Percentiles rank a stretch among this genome's conserved stretches.
phyloP scores from a whole-genome alignment of 1,139 yeast species.

The Sugiyamaella xylanicola region DNA sequence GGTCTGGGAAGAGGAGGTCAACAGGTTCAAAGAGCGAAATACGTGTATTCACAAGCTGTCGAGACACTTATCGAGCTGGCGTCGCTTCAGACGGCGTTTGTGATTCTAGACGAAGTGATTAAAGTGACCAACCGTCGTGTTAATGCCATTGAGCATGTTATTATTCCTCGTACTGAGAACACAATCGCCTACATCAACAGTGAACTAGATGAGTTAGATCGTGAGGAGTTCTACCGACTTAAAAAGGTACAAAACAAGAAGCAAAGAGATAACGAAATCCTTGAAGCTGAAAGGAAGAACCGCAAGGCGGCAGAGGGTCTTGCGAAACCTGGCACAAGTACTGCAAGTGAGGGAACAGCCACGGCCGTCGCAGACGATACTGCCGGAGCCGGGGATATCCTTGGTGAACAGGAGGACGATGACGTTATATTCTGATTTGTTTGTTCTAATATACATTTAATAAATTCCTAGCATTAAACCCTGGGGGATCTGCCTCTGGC shows the following conservation, averaged over 20 bases:
- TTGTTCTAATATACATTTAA: background rate
- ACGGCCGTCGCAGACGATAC: slow-evolving; percentile 12
- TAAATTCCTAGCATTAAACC: background rate
- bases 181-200: slow-evolving; percentile 90
- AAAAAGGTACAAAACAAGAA: slow-evolving; percentile 97
- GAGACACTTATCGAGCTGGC: slow-evolving; percentile 96
- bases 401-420: slow-evolving; percentile 30
- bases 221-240: slow-evolving; percentile 96
- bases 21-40: slow-evolving; percentile 93
- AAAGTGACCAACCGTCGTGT: slow-evolving; percentile 98
- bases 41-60: slow-evolving; percentile 90
- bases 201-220: slow-evolving; percentile 94
- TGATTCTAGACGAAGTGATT: slow-evolving; percentile 94
- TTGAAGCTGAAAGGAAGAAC: slow-evolving; percentile 59
- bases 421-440: slow-evolving; percentile 34
- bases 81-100: slow-evolving; percentile 87
- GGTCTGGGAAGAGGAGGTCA: slow-evolving; percentile 99
- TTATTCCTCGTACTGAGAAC: slow-evolving; percentile 95
- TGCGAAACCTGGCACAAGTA: slow-evolving; percentile 18
- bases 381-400: slow-evolving; percentile 14
- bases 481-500: slow-evolving; percentile 3
- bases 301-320: slow-evolving; percentile 40
- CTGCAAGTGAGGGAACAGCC: slow-evolving; percentile 20
- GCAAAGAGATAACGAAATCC: slow-evolving; percentile 70
- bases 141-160: slow-evolving; percentile 97